These are phyloP conservation scores for Antarctomyces pellizariae DNA, from an alignment of 495 filamentous ascomycete species.

Conservation along the genomic window DNA sequence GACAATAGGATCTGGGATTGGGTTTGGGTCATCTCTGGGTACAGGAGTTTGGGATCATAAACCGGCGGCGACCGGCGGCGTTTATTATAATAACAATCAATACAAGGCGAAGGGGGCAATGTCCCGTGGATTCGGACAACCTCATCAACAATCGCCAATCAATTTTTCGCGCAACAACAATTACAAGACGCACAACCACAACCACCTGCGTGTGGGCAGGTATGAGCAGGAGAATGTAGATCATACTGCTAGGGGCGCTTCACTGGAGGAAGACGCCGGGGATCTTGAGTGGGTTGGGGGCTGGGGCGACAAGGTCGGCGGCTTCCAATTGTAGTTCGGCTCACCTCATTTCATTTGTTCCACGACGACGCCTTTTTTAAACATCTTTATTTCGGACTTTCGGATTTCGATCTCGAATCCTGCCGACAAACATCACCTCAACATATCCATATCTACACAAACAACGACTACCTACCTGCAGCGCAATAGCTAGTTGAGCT, in stretches of 20 bases:
- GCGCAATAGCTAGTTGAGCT: too few relatives aligned
- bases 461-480: too few relatives aligned
- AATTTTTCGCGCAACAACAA: slow-evolving; percentile 7
- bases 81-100: slow-evolving; percentile 9
- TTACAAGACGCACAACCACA: slow-evolving; percentile 11
- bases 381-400: too few relatives aligned
- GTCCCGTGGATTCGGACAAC: slow-evolving; percentile 10
- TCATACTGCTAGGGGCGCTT: too few relatives aligned
- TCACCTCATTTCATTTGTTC: slow-evolving; percentile 4
- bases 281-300: slow-evolving; percentile 80
- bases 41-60: slow-evolving; percentile 25
- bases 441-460: too few relatives aligned
- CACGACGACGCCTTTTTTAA: too few relatives aligned
- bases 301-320: slow-evolving; percentile 36
- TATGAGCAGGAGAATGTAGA: slow-evolving; percentile 33
- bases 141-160: slow-evolving; percentile 6
- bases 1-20: slow-evolving; percentile 18
- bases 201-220: slow-evolving; percentile 13
- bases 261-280: too few relatives aligned
- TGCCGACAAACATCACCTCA: too few relatives aligned
- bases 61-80: slow-evolving; percentile 11
- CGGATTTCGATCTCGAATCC: too few relatives aligned
- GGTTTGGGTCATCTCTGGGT: slow-evolving; percentile 24
- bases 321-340: slow-evolving; percentile 32
- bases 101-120: slow-evolving; percentile 7